Base-by-base conservation (phyloP, 805 yeast species). In the Candida dajiaensis region DNA sequence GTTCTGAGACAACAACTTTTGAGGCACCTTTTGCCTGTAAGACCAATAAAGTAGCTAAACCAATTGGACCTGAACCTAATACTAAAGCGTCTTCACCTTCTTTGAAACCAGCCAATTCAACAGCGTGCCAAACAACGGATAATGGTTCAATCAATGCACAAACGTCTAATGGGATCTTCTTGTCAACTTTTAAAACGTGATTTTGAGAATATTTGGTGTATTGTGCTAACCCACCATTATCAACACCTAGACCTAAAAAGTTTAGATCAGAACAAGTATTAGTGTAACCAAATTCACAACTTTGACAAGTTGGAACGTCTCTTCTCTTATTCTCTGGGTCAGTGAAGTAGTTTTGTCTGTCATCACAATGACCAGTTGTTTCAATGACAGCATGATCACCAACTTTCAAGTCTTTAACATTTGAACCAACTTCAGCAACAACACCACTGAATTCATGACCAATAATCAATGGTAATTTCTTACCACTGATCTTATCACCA, bases 391-490 rank as follows among this genome's bases (percentile, higher is more conserved):
- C 82, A 48, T 67, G 72, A 56, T 77, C 83, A 53, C 83, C 83
- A 45, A 72, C 57, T 54, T 74, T 61, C 61, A 78, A 70, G 41
- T 75, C 72, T 21, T 57, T 65, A 46, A 77, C 83, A 48, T 70
- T 65, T 25, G 66, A 65, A 49, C 83, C 83, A 55, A 71, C 64
- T 22, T 68, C 77, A 40, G 76, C 78, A 46, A 77, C 82, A 20
- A 73, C 70, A 57, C 83, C 82, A 31, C 80, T 78, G 64, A 81
- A 79, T 62, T 77, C 83, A 62, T 77, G 83, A 48, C 83, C 83
- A 41, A 81, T 74, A 19, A 77, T 80, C 52, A 77, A 63, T n/a
- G 83, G 83, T 49, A 77, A 65, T 44, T 74, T 76, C 44, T 56
- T 54, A 18, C 64, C 62, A 22, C 55, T 49, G 48, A 59, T 57